phyloP scores from a whole-genome alignment of 148 eudicot species.

The Nepenthes mirabilis region DNA sequence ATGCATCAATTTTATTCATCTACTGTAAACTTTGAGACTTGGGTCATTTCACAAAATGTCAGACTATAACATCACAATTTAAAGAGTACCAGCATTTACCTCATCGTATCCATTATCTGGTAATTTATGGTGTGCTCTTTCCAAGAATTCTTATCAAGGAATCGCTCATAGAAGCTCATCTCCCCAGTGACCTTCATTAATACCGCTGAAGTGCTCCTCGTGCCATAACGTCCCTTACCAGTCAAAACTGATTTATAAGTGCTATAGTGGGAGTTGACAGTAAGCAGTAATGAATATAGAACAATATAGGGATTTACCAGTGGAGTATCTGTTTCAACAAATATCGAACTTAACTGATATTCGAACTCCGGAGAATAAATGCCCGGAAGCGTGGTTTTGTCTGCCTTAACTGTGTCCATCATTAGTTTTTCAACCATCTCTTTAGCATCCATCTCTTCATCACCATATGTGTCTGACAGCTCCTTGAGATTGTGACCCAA shows the following conservation, averaged over 20 bases:
- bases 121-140: constrained; percentile 36
- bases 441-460: constrained; percentile 28
- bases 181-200: constrained; percentile 31
- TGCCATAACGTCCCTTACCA: constrained; percentile 67
- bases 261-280: not conserved
- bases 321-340: constrained; percentile 37
- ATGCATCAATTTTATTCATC: too few species aligned
- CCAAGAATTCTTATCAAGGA: constrained; percentile 47
- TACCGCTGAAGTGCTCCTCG: constrained; percentile 61
- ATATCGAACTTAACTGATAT: constrained; percentile 58
- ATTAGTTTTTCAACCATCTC: constrained; percentile 51
- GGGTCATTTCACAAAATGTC: too few species aligned
- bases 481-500: constrained; percentile 37
- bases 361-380: constrained; percentile 38
- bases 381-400: constrained; percentile 32
- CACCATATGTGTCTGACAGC: constrained; percentile 16
- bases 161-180: constrained; percentile 46
- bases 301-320: constrained; percentile 18
- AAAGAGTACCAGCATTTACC: too few species aligned
- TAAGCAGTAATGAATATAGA: not conserved
- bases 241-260: not conserved
- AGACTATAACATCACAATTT: too few species aligned
- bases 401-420: constrained; percentile 54
- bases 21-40: too few species aligned
- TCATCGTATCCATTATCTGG: constrained; percentile 9